These are phyloP conservation scores for Nannochloropsis oceanica DNA, from an alignment of 108 stramenopile genomes.

Conservation along the genomic window DNA sequence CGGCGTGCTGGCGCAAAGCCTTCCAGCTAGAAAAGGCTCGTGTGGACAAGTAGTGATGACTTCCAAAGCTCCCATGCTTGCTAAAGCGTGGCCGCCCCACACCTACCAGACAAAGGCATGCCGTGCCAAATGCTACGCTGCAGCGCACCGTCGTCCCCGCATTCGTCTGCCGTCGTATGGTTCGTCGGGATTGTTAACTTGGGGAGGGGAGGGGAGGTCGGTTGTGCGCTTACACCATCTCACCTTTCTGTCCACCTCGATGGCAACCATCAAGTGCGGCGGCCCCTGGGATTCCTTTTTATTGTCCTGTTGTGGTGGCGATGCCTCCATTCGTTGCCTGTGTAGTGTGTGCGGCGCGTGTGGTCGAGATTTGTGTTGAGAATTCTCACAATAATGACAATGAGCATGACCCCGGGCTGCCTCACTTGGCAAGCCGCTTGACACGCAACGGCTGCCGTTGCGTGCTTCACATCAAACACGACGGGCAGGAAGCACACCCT, in stretches of 20 bases:
- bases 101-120: not conserved
- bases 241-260: not conserved
- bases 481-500: too few relatives aligned
- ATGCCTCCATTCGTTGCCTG: too few relatives aligned
- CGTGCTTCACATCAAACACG: too few relatives aligned
- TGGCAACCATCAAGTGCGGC: not conserved
- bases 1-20: not conserved
- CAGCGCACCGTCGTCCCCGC: not conserved
- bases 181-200: not conserved
- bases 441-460: too few relatives aligned
- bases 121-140: not conserved
- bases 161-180: not conserved
- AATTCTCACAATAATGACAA: too few relatives aligned
- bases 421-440: too few relatives aligned
- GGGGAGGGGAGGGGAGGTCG: not conserved
- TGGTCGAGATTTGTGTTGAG: too few relatives aligned
- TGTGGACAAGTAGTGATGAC: not conserved
- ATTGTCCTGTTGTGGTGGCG: too few relatives aligned
- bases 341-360: too few relatives aligned
- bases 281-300: too few relatives aligned
- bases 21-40: not conserved
- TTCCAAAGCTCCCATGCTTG: not conserved
- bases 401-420: too few relatives aligned
- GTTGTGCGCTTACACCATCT: not conserved
- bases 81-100: not conserved